These are phyloP conservation scores for Medicago ruthenica DNA, from an alignment of 306 rosid genomes.

Conservation along the genomic window DNA sequence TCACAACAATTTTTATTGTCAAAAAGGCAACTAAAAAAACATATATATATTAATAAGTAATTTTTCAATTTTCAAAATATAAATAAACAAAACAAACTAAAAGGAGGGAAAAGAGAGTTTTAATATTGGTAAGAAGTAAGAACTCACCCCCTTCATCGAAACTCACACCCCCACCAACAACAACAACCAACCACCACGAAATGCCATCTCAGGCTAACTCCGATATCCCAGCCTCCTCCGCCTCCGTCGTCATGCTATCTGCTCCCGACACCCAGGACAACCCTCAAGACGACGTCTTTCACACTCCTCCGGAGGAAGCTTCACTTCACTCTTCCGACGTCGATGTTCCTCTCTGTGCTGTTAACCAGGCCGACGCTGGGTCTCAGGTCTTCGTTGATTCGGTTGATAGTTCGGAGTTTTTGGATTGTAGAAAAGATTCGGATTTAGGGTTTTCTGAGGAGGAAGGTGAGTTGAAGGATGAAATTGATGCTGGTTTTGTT, in stretches of 20 bases:
- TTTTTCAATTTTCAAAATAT: no score
- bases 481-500: neutral
- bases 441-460: slow-evolving; percentile 47
- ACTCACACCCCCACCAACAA: neutral
- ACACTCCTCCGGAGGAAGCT: slow-evolving; percentile 60
- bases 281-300: slow-evolving; percentile 56
- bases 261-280: slow-evolving; percentile 40
- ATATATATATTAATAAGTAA: no score
- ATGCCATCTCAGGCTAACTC: neutral
- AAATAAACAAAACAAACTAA: no score
- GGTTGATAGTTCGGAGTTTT: neutral
- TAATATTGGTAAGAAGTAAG: neutral
- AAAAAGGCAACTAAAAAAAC: no score
- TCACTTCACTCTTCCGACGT: slow-evolving; percentile 37
- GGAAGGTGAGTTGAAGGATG: neutral
- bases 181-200: neutral
- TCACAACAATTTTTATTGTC: no score
- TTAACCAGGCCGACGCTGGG: neutral
- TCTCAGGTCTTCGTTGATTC: slow-evolving; percentile 19
- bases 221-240: neutral
- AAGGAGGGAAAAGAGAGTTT: no score
- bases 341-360: neutral
- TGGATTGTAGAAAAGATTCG: slow-evolving; percentile 49
- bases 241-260: slow-evolving; percentile 46
- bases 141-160: neutral